A percentile compares a stretch with the other conserved stretches of the same genome.
Evolutionary conservation across 2,329 filamentous ascomycete genomes (phyloP).

Genomic region (Penicillium sp.): DNA sequence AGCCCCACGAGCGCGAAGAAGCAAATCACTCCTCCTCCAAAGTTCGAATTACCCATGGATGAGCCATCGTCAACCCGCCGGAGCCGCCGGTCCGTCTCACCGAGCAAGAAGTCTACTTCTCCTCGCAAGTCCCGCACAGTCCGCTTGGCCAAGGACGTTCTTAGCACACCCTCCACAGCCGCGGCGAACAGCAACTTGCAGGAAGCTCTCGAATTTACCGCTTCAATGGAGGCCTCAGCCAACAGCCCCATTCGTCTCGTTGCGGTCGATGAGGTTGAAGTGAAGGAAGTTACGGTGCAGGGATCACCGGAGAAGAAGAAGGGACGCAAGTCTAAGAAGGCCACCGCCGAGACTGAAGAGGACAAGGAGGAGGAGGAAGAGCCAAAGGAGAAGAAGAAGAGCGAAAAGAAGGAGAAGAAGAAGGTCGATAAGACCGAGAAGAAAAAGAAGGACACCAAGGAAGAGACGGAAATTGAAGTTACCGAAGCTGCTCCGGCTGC

Average conservation of each 20-base stretch:
- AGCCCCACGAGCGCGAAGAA: constrained; percentile 72
- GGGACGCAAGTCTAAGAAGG: constrained; percentile 33
- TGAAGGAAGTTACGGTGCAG: constrained; percentile 32
- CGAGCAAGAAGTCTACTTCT: constrained; percentile 58
- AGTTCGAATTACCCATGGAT: constrained; percentile 66
- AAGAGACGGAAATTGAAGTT: constrained; percentile 65
- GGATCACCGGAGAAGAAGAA: constrained; percentile 33
- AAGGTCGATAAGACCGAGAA: constrained; percentile 23
- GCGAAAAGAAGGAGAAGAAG: constrained; percentile 57
- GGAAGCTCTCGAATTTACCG: constrained; percentile 53
- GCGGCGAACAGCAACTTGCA: constrained; percentile 57
- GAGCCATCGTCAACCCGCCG: constrained; percentile 54
- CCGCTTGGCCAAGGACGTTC: constrained; percentile 55
- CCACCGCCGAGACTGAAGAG: constrained; percentile 21
- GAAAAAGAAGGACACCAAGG: constrained; percentile 32
- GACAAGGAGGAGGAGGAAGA: constrained; percentile 32
- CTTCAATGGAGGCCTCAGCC: constrained; percentile 39
- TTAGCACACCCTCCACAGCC: constrained; percentile 54
- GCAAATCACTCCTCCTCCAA: constrained; percentile 80
- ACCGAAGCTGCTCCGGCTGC: constrained; percentile 61
- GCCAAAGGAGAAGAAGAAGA: constrained; percentile 61
- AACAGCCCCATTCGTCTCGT: constrained; percentile 22
- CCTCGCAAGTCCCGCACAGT: constrained; percentile 61
- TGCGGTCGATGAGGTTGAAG: constrained; percentile 28
- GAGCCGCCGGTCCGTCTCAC: constrained; percentile 65